Evolutionary conservation across 495 filamentous ascomycete genomes (phyloP), one percentile per base, ranked within the genome.

Genomic region (Trichocladium uniseriatum): DNA sequence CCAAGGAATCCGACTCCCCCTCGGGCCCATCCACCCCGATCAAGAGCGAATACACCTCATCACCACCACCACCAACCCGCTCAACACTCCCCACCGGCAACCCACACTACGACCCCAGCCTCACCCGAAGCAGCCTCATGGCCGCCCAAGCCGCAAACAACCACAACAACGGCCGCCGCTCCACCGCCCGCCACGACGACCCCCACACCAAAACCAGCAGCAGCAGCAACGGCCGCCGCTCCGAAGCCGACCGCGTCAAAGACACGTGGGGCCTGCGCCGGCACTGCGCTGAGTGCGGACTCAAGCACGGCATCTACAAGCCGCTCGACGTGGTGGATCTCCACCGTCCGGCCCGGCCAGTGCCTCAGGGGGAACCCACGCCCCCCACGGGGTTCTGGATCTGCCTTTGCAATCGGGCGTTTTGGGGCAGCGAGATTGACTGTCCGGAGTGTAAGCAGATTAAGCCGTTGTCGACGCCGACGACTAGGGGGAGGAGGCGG

Each of bases 241-340:
- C 19, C 36, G 16, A 15, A 10, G n/a, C 6, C 36, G 36, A 29
- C 27, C 57, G 59, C 16, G 45, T 62, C 45, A 51, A 51, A 13
- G 36, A 49, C 16, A 60, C 58, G 1, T 57, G 35, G 48, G 55
- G 52, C 15, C 43, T 52, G 5, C 49, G 60, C 1, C 51, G 62
- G 1, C 63, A 57, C 39, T 65, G 62, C 40, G 47, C 63, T 19
- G 44, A 55, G 8, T 65, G 62, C 42, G 62, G 62, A 16, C 53
- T 63, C 11, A 29, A 22, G 24, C 52, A 54, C 28, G 29, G 35
- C 1, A 57, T 44, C 14, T 65, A 65, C 28, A 2, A 28, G 0
- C 58, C 62, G 0, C 48, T 53, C 1, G 60, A 61, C 11, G 37
- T 63, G 5, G 61, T 65, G 13, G 51, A 61, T 31, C 35, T 61